These are phyloP conservation scores for Clitopilus passeckerianus DNA, from an alignment of 768 basidiomycete species.

Conservation along the genomic window DNA sequence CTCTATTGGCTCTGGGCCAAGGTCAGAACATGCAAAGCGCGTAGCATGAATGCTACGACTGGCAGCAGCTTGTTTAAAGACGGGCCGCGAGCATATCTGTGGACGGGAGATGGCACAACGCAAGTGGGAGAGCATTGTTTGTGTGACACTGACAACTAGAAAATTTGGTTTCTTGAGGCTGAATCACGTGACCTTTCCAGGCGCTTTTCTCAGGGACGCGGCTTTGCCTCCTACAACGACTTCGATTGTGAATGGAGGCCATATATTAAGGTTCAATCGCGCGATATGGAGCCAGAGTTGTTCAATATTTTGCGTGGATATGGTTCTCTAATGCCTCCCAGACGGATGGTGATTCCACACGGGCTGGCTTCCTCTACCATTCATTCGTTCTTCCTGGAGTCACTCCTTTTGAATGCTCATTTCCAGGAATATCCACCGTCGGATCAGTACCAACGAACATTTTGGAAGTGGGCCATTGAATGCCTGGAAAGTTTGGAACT, in stretches of 20 bases:
- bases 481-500: constrained; percentile 41
- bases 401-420: constrained; percentile 48
- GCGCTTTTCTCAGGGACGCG: background rate
- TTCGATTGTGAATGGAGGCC: too few species aligned
- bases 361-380: constrained; percentile 29
- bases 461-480: constrained; percentile 71
- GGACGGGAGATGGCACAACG: constrained; percentile 22
- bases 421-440: constrained; percentile 61
- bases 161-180: constrained; percentile 25
- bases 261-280: background rate
- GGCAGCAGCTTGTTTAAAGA: constrained; percentile 7
- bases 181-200: constrained; percentile 21
- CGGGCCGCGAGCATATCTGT: constrained; percentile 22
- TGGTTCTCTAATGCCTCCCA: constrained; percentile 44
- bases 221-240: too few species aligned
- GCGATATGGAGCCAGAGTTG: constrained; percentile 22
- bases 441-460: constrained; percentile 50
- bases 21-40: constrained; percentile 11
- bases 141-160: constrained; percentile 8
- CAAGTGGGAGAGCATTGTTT: constrained; percentile 31
- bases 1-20: constrained; percentile 14
- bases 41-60: constrained; percentile 23
- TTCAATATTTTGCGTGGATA: constrained; percentile 47
- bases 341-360: constrained; percentile 34
- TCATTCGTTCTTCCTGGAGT: constrained; percentile 51